These are phyloP conservation scores for Auxenochlorella pyrenoidosa DNA, from an alignment of 139 green algal genomes.

Conservation along the genomic window DNA sequence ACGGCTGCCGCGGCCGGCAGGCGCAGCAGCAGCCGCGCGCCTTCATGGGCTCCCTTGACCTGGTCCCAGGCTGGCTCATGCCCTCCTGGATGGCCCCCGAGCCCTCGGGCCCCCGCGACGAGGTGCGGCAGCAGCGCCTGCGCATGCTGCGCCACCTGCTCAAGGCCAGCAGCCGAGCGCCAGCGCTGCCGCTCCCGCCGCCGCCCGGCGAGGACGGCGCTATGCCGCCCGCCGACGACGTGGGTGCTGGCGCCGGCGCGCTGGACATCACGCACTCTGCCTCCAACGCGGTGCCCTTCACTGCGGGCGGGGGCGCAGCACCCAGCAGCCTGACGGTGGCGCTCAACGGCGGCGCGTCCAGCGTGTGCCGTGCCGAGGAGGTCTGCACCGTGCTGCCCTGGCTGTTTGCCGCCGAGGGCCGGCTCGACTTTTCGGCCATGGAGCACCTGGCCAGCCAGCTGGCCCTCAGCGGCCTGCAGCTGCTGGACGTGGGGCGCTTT, in stretches of 20 bases:
- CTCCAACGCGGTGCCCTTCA: constrained; percentile 32
- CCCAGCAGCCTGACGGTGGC: not conserved
- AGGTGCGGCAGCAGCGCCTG: constrained; percentile 4
- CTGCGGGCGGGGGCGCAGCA: not conserved
- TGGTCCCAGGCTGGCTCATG: constrained; percentile 13
- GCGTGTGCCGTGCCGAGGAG: constrained; percentile 1
- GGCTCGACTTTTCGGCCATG: constrained; percentile 17
- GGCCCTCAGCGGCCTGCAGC: constrained; percentile 17
- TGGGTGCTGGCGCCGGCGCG: not conserved
- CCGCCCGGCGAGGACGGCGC: not conserved
- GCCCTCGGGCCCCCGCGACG: not conserved
- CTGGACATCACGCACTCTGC: not conserved
- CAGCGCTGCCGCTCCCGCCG: not conserved
- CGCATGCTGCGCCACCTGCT: not conserved
- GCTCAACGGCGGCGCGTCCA: not conserved
- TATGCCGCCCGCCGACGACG: not conserved
- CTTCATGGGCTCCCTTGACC: not conserved
- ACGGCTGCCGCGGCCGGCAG: not conserved
- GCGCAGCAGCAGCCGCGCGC: not conserved
- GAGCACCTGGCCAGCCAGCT: constrained; percentile 29
- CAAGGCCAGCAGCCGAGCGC: not conserved
- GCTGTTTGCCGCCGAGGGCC: constrained; percentile 21
- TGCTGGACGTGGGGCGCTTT: constrained; percentile 28
- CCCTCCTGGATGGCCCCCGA: constrained; percentile 4
- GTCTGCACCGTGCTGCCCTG: constrained; percentile 26